Percentiles rank a stretch among this genome's conserved stretches.
These are phyloP conservation scores for Sanghuangporus weigelae DNA, from an alignment of 1,284 basidiomycete species.

Conservation along the genomic window DNA sequence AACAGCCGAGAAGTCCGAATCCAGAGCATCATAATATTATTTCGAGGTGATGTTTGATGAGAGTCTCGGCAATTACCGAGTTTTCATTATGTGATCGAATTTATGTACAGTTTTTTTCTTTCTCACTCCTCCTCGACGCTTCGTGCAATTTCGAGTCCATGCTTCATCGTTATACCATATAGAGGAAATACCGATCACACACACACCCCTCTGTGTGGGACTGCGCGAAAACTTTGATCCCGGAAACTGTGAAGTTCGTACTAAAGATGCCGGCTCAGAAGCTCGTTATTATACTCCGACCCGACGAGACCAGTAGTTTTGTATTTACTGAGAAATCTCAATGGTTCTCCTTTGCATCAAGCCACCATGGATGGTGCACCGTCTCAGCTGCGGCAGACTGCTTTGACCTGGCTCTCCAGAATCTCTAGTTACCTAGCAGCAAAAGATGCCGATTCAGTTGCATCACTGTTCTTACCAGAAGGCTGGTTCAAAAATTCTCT, in stretches of 20 bases:
- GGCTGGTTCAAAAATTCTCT: conserved; percentile 6
- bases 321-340: not conserved
- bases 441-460: not conserved
- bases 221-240: not conserved
- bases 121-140: too few relatives aligned
- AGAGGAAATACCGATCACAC: too few relatives aligned
- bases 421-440: not conserved
- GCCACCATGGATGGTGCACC: not conserved
- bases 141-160: too few relatives aligned
- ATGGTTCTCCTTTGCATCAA: not conserved
- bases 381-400: not conserved
- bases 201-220: not conserved
- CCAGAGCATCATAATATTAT: too few relatives aligned
- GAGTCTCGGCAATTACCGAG: too few relatives aligned
- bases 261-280: not conserved
- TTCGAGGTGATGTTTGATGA: too few relatives aligned
- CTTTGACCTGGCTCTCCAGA: not conserved
- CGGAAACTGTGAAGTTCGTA: not conserved
- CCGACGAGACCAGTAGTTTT: not conserved
- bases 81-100: too few relatives aligned
- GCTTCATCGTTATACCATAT: too few relatives aligned
- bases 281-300: not conserved
- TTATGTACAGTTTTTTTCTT: too few relatives aligned
- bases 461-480: not conserved
- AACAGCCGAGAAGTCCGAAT: too few relatives aligned